Percentiles rank a stretch among this genome's conserved stretches.
These are phyloP conservation scores for Posidonia australis DNA, from an alignment of 106 monocot genomes.

Conservation along the genomic window DNA sequence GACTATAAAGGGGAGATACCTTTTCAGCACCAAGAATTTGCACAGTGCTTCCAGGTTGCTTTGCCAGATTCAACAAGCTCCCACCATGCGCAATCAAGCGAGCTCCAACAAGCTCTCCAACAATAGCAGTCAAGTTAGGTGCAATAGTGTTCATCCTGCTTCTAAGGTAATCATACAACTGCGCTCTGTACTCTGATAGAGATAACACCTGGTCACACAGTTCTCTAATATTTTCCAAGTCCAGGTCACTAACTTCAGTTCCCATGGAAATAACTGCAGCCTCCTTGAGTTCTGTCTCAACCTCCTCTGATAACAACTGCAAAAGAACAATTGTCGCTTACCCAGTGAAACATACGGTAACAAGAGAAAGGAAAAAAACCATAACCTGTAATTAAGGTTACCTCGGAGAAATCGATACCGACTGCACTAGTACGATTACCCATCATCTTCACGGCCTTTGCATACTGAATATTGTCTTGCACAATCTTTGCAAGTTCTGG, in stretches of 20 bases:
- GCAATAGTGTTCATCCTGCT: constrained; percentile 95
- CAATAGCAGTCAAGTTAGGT: constrained; percentile 87
- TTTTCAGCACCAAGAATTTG: constrained; percentile 99
- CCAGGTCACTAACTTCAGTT: constrained; percentile 82
- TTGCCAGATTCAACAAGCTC: constrained; percentile 80
- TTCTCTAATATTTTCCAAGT: constrained; percentile 60
- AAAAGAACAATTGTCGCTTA: neutral
- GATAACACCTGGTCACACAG: constrained; percentile 88
- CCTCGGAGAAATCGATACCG: constrained; percentile 89
- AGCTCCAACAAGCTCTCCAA: constrained; percentile 97
- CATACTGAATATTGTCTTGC: constrained; percentile 85
- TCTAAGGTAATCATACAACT: constrained; percentile 71
- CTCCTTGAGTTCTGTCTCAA: constrained; percentile 69
- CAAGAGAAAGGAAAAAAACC: neutral
- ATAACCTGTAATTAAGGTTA: constrained; percentile 2
- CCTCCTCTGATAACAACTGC: constrained; percentile 65
- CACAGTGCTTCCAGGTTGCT: constrained; percentile 96
- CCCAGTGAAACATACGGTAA: neutral
- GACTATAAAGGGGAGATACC: constrained; percentile 24
- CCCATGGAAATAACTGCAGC: constrained; percentile 90
- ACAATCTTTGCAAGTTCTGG: constrained; percentile 90
- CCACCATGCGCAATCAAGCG: constrained; percentile 98
- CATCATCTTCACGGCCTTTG: constrained; percentile 82
- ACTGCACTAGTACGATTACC: constrained; percentile 75
- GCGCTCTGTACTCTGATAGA: constrained; percentile 81